A percentile compares a stretch with the other conserved stretches of the same genome.
Evolutionary conservation across 2,329 filamentous ascomycete species (phyloP).

Genomic region (Polychaeton citri): DNA sequence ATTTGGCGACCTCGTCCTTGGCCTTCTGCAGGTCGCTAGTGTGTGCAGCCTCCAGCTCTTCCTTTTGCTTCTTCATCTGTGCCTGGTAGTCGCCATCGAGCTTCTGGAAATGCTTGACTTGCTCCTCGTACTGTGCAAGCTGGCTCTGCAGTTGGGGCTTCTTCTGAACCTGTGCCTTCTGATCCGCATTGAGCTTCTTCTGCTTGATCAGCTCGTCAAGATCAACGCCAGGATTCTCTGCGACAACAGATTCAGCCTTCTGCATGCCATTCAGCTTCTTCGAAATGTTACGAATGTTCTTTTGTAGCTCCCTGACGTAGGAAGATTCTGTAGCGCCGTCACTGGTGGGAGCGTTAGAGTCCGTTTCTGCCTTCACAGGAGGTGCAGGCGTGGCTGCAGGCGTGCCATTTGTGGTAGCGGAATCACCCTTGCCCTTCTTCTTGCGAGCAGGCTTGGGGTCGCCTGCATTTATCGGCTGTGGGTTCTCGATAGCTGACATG

Average conservation of each 20-base stretch:
- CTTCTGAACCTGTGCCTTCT: constrained; percentile 64
- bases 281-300: constrained; percentile 83
- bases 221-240: constrained; percentile 54
- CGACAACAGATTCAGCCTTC: constrained; percentile 58
- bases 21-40: constrained; percentile 44
- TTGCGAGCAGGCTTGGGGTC: constrained; percentile 41
- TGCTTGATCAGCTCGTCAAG: constrained; percentile 59
- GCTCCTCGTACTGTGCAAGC: constrained; percentile 58
- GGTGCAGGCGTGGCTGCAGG: constrained; percentile 5
- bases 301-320: constrained; percentile 79
- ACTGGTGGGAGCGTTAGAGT: constrained; percentile 17
- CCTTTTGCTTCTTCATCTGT: constrained; percentile 45
- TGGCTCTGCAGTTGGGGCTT: constrained; percentile 59
- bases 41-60: constrained; percentile 40
- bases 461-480: constrained; percentile 42
- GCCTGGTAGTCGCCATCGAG: constrained; percentile 58
- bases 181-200: constrained; percentile 68
- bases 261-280: constrained; percentile 79
- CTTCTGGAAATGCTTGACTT: constrained; percentile 61
- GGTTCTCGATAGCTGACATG: constrained; percentile 44
- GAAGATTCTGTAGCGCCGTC: constrained; percentile 57
- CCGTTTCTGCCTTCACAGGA: constrained; percentile 3
- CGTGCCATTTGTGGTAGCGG: constrained; percentile 17
- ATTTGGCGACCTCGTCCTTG: constrained; percentile 40
- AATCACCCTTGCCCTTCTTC: constrained; percentile 37